These are phyloP conservation scores for Polygonum maritimum DNA, from an alignment of 148 eudicot genomes.

Conservation along the genomic window DNA sequence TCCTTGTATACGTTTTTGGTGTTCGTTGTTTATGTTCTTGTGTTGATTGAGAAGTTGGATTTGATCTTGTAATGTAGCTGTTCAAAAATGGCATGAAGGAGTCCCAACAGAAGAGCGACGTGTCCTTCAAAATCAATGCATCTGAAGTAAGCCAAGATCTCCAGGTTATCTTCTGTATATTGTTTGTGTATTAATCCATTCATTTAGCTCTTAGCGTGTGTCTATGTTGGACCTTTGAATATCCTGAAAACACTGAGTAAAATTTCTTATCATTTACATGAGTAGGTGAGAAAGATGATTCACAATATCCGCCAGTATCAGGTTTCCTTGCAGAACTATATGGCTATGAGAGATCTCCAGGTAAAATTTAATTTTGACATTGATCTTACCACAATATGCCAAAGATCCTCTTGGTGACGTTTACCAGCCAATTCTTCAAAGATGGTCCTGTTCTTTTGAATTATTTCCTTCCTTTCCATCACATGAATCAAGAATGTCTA, in stretches of 20 bases:
- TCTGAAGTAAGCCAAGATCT: conserved; percentile 47
- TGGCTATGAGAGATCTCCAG: conserved; percentile 99
- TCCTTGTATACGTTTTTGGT: no score
- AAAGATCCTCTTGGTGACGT: background rate
- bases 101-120: background rate
- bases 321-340: conserved; percentile 79
- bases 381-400: background rate
- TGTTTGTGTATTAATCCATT: background rate
- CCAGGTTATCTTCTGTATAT: conserved; percentile 40
- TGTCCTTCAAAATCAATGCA: background rate
- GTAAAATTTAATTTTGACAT: conserved; percentile 22
- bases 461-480: background rate
- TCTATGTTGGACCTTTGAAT: background rate
- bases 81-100: background rate
- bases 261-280: background rate
- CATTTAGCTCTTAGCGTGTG: background rate
- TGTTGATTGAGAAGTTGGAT: no score
- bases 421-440: background rate
- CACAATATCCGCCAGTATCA: conserved; percentile 79
- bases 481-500: background rate
- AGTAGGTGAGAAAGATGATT: conserved; percentile 86
- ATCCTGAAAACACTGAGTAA: background rate
- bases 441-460: background rate
- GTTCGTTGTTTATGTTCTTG: no score
- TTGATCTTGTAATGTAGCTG: background rate